phyloP scores from a whole-genome alignment of 331 rosid genomes.

The Erythrophleum ivorense region DNA sequence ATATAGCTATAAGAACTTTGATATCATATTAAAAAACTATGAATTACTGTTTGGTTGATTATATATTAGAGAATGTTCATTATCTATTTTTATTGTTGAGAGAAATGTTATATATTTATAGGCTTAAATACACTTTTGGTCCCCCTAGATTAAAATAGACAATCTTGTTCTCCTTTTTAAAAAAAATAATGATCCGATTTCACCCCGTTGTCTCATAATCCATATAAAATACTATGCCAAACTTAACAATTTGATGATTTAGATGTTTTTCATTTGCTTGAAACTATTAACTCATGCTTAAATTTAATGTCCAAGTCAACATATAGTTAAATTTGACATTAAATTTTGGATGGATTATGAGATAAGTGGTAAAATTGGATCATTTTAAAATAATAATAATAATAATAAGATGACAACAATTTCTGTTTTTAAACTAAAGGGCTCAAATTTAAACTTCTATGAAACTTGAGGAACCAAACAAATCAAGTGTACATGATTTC shows the following conservation, averaged over 20 bases:
- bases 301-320: neutral
- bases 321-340: neutral
- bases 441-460: neutral
- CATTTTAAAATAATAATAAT: neutral
- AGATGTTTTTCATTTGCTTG: neutral
- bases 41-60: neutral
- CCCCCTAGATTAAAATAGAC: no score
- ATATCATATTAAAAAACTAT: no score
- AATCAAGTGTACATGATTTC: neutral
- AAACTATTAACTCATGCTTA: neutral
- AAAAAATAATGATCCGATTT: neutral
- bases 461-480: neutral
- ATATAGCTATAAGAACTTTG: no score
- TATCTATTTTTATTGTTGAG: no score
- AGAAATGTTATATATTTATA: no score
- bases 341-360: neutral
- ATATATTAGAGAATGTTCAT: neutral
- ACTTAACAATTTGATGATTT: neutral
- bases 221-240: neutral
- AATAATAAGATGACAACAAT: neutral
- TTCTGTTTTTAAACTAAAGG: neutral
- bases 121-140: no score
- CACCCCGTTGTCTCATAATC: neutral
- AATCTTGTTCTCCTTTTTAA: no score
- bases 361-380: neutral